Conservation (phyloP, 495 filamentous ascomycete species). For the Penicillium roqueforti region DNA sequence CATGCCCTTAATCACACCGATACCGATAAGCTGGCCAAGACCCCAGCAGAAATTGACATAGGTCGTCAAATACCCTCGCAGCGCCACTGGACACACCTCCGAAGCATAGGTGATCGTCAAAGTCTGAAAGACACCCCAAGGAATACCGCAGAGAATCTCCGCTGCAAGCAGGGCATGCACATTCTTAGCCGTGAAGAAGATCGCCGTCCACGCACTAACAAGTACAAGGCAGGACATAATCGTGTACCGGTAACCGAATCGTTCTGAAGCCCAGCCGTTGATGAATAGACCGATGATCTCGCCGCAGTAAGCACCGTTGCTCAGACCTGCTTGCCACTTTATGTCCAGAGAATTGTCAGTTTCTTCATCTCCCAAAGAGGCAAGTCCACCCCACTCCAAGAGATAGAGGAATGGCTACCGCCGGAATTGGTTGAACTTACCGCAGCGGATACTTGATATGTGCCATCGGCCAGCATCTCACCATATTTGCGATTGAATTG, state of each 20-base stretch:
- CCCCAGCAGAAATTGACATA: slow-evolving; percentile 85
- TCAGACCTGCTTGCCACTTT: slow-evolving; percentile 72
- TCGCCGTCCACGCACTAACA: slow-evolving; percentile 64
- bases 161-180: slow-evolving; percentile 64
- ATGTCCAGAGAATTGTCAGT: slow-evolving; percentile 7
- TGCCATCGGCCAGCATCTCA: slow-evolving; percentile 47
- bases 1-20: slow-evolving; percentile 68
- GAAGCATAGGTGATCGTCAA: slow-evolving; percentile 76
- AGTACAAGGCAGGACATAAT: slow-evolving; percentile 63
- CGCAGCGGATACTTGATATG: slow-evolving; percentile 61
- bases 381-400: not conserved
- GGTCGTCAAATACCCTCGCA: slow-evolving; percentile 71
- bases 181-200: slow-evolving; percentile 73
- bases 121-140: slow-evolving; percentile 82
- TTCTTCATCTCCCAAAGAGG: not conserved
- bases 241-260: slow-evolving; percentile 69
- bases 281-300: slow-evolving; percentile 74
- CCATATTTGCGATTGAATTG: slow-evolving; percentile 70
- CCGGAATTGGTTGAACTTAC: slow-evolving; percentile 23
- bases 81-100: slow-evolving; percentile 69
- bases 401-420: not conserved
- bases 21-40: slow-evolving; percentile 69
- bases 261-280: slow-evolving; percentile 72
- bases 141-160: slow-evolving; percentile 73
- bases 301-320: slow-evolving; percentile 61